phyloP scores from a whole-genome alignment of 2,329 filamentous ascomycete species.

The Grosmannia serpens region DNA sequence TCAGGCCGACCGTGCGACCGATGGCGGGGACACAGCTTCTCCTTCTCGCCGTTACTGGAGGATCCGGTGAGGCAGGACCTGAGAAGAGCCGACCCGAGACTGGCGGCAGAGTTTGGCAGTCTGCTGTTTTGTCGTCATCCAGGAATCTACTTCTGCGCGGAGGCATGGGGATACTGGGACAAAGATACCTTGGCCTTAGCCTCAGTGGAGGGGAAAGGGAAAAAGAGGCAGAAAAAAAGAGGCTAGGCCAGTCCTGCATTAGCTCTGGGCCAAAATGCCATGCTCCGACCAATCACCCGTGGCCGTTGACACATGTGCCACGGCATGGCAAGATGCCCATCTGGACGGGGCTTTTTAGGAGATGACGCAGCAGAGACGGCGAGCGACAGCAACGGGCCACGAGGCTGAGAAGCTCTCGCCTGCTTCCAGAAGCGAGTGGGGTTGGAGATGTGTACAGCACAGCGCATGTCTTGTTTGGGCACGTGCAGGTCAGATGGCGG shows the following conservation, averaged over 20 bases:
- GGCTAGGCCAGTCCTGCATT: not conserved
- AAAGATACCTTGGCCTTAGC: not conserved
- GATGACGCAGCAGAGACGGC: too few species aligned
- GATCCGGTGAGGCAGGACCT: not conserved
- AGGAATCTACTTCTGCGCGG: not conserved
- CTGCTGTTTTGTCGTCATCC: not conserved
- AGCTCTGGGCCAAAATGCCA: not conserved
- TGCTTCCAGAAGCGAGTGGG: too few species aligned
- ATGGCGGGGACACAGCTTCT: too few species aligned
- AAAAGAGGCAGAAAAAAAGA: not conserved
- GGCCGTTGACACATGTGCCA: not conserved
- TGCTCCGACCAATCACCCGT: not conserved
- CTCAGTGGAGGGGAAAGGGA: not conserved
- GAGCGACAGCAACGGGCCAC: too few species aligned
- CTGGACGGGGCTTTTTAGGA: too few species aligned
- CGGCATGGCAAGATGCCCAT: too few species aligned
- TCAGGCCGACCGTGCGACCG: too few species aligned
- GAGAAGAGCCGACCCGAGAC: not conserved
- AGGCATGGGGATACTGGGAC: not conserved
- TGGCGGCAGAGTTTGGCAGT: not conserved
- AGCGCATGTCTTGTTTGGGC: too few species aligned
- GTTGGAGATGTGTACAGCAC: too few species aligned
- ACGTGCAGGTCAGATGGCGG: too few species aligned
- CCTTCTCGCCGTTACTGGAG: not conserved
- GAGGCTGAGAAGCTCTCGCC: too few species aligned